Evolutionary conservation across 768 basidiomycete species (phyloP).

Genomic region (Trametes gibbosa): DNA sequence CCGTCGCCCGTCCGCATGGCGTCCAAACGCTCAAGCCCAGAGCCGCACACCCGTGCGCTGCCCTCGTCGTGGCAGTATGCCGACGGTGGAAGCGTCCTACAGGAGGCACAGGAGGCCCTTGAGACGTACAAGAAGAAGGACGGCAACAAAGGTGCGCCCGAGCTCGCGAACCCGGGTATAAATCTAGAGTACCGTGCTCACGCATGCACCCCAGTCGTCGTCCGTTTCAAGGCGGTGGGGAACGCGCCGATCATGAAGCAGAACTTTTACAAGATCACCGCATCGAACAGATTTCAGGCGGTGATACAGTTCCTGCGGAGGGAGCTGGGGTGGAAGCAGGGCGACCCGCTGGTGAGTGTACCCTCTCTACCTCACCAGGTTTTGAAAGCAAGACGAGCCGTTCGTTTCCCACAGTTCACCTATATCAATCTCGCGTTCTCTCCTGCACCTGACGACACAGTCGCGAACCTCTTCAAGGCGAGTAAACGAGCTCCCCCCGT

Average conservation of each 20-base stretch:
- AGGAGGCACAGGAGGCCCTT: conserved; percentile 66
- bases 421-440: conserved; percentile 80
- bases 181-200: background rate
- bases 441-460: conserved; percentile 74
- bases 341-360: conserved; percentile 74
- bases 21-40: conserved; percentile 22
- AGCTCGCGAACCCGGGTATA: background rate
- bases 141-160: conserved; percentile 61
- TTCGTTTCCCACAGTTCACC: conserved; percentile 48
- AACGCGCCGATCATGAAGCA: conserved; percentile 99
- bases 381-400: background rate
- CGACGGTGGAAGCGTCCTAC: conserved; percentile 24
- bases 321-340: conserved; percentile 83
- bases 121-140: conserved; percentile 89
- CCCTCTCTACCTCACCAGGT: background rate
- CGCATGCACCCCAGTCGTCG: conserved; percentile 60
- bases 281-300: conserved; percentile 90
- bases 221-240: conserved; percentile 96
- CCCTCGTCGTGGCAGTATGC: conserved; percentile 30
- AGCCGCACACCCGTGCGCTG: conserved; percentile 23
- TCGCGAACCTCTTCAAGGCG: conserved; percentile 68
- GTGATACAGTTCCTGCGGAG: conserved; percentile 91
- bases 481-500: conserved; percentile 1
- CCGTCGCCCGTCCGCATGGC: conserved; percentile 10
- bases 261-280: conserved; percentile 97